These are phyloP conservation scores for Podospora appendiculata DNA, from an alignment of 495 filamentous ascomycete species.

Conservation along the genomic window DNA sequence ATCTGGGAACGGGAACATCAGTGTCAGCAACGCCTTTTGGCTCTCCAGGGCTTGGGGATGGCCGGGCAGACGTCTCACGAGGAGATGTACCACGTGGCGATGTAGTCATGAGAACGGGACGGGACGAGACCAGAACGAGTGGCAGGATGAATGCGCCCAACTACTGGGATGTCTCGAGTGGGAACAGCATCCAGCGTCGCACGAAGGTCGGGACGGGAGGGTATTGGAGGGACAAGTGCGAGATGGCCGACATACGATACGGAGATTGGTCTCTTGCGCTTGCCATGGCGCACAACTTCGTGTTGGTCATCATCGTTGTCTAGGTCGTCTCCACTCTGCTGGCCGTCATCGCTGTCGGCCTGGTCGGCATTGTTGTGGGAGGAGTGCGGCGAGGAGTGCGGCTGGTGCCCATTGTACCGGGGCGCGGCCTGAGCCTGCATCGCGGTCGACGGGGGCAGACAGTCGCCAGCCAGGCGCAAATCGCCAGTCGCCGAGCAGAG, in stretches of 20 bases:
- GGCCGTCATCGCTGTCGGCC: slow-evolving; percentile 21
- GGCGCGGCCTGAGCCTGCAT: slow-evolving; percentile 21
- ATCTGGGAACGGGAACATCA: slow-evolving; percentile 33
- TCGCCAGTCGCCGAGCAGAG: not conserved
- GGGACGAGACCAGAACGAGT: not conserved
- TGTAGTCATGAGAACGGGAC: not conserved
- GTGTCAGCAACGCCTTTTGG: not conserved
- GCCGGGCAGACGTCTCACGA: not conserved
- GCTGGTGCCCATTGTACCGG: slow-evolving; percentile 11
- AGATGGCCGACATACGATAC: slow-evolving; percentile 39
- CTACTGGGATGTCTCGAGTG: not conserved
- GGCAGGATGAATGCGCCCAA: not conserved
- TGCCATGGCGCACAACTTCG: slow-evolving; percentile 33
- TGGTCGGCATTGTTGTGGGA: slow-evolving; percentile 9
- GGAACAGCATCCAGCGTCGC: not conserved
- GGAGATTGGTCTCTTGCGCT: slow-evolving; percentile 51
- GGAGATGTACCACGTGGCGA: not conserved
- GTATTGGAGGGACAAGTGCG: not conserved
- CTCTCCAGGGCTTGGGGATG: not conserved
- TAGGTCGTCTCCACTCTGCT: slow-evolving; percentile 32
- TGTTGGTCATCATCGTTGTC: slow-evolving; percentile 34
- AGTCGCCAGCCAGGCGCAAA: not conserved
- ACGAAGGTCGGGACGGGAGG: not conserved
- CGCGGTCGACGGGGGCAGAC: slow-evolving; percentile 3
- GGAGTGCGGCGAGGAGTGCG: slow-evolving; percentile 9